Conservation (phyloP, 75 land plant species). For the Pseudotsuga menziesii region DNA sequence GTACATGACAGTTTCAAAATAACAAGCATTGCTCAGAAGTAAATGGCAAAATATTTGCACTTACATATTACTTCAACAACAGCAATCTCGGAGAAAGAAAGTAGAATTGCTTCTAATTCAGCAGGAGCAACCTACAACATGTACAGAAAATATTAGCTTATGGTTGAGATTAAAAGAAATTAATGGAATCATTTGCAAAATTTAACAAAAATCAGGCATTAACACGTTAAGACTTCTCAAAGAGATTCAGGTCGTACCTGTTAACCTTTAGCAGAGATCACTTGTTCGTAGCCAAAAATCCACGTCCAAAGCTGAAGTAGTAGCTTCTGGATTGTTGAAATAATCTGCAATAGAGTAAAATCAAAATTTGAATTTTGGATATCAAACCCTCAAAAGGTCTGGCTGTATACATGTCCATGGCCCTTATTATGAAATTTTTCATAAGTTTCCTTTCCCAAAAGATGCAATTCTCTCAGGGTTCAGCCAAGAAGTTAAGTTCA, state of each 20-base stretch:
- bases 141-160: neutral
- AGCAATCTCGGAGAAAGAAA: conserved; percentile 28
- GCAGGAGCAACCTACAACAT: conserved; percentile 48
- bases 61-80: conserved; percentile 54
- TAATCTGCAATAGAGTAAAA: conserved; percentile 37
- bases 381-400: no score
- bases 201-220: neutral
- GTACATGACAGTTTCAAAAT: no score
- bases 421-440: no score
- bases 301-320: conserved; percentile 44
- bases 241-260: conserved; percentile 34
- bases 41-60: no score
- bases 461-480: no score
- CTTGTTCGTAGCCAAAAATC: conserved; percentile 85
- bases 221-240: neutral
- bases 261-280: conserved; percentile 79
- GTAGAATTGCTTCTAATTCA: conserved; percentile 43
- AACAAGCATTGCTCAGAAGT: no score
- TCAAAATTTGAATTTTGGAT: no score
- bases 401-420: no score
- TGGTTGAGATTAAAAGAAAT: neutral
- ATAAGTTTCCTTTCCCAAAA: no score
- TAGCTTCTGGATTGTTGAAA: conserved; percentile 62
- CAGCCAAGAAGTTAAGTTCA: no score
- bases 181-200: neutral